Percentiles rank a stretch among this genome's conserved stretches.
Evolutionary conservation across 495 filamentous ascomycete genomes (phyloP).

Genomic region (Cairneyella variabilis): DNA sequence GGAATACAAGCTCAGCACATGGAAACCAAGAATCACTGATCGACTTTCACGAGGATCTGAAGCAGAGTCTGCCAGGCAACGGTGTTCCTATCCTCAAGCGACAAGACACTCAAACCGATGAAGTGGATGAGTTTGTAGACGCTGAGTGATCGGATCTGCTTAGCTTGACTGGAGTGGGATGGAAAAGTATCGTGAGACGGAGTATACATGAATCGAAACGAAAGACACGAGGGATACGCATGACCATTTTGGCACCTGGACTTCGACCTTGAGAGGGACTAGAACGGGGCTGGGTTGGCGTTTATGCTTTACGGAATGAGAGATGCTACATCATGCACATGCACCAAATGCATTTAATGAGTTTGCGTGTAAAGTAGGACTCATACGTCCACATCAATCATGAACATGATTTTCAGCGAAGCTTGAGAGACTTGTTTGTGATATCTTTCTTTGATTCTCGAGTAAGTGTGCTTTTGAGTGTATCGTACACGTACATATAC

Average conservation of each 20-base stretch:
- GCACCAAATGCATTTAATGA: no score
- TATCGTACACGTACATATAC: neutral
- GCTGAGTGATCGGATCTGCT: constrained; percentile 34
- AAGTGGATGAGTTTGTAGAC: constrained; percentile 57
- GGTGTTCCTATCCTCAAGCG: constrained; percentile 10
- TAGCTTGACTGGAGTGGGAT: constrained; percentile 13
- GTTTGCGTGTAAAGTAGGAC: no score
- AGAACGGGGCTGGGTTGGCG: no score
- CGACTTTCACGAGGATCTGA: constrained; percentile 48
- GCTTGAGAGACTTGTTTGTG: no score
- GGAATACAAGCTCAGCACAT: constrained; percentile 34
- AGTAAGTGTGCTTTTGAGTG: neutral
- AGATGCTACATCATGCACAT: no score
- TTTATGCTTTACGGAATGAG: no score
- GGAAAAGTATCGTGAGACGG: constrained; percentile 2
- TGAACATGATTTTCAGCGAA: no score
- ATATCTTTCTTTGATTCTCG: neutral
- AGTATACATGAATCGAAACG: no score
- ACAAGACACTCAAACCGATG: constrained; percentile 42
- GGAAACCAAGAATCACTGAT: constrained; percentile 31
- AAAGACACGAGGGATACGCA: no score
- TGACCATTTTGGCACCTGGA: no score
- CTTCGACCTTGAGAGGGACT: no score
- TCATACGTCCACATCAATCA: no score
- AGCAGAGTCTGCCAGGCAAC: constrained; percentile 34